Conservation (phyloP, 192 early-diverging fungal species). For the Coemansia sp. region DNA sequence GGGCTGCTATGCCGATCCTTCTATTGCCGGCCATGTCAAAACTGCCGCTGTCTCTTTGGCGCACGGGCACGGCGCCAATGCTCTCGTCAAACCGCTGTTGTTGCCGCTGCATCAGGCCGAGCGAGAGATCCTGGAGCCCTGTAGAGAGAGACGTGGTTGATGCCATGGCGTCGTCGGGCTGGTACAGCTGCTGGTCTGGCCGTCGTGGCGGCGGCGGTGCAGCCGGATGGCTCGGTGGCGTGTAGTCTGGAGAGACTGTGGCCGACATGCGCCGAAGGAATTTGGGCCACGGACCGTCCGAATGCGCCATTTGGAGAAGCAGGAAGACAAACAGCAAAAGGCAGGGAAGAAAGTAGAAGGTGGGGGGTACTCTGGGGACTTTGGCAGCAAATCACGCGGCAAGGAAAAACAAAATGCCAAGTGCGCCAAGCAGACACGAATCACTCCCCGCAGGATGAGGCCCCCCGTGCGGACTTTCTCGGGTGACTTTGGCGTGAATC, state of each 20-base stretch:
- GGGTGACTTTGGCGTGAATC: no score
- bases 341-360: no score
- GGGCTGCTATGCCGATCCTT: no score
- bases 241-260: background rate
- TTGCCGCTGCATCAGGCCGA: slow-evolving; percentile 1
- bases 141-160: slow-evolving; percentile 1
- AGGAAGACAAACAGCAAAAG: no score
- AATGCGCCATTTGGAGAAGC: slow-evolving; percentile 11
- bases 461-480: no score
- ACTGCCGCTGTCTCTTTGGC: slow-evolving; percentile 1
- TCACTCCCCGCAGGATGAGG: no score
- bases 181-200: slow-evolving; percentile 12
- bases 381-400: no score
- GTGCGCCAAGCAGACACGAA: no score
- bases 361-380: no score
- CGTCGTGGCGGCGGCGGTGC: slow-evolving; percentile 3
- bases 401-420: no score
- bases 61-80: background rate
- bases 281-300: slow-evolving; percentile 22
- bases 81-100: slow-evolving; percentile 5
- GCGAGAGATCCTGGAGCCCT: slow-evolving; percentile 8
- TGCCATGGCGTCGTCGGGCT: slow-evolving; percentile 10
- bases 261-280: slow-evolving; percentile 21
- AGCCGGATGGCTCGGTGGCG: background rate
- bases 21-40: background rate